Evolutionary conservation across 768 basidiomycete genomes (phyloP).

Genomic region (Tubosaeta sp.): DNA sequence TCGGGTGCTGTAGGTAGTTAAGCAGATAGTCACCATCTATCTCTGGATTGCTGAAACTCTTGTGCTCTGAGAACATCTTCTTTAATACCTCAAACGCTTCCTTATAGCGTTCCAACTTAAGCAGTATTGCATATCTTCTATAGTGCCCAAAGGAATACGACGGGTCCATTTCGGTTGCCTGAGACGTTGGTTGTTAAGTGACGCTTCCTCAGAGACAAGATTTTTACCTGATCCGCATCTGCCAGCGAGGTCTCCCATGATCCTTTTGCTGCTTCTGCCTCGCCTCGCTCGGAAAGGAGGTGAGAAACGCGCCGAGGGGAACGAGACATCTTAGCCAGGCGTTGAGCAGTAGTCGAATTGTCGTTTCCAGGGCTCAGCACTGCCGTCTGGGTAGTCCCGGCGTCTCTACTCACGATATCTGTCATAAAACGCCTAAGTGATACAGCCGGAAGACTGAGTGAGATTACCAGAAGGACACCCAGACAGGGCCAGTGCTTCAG

Average conservation of each 20-base stretch:
- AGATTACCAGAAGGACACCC: slow-evolving; percentile 3
- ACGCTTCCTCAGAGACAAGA: neutral
- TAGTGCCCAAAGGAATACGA: neutral
- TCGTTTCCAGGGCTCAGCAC: neutral
- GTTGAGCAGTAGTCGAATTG: neutral
- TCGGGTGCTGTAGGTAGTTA: no score
- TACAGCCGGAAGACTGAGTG: neutral
- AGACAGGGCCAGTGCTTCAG: slow-evolving; percentile 6
- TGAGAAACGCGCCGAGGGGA: neutral
- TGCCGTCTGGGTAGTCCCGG: neutral
- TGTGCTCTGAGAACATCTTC: neutral
- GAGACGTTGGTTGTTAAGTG: neutral
- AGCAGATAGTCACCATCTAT: neutral
- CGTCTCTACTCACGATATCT: neutral
- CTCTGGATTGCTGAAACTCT: neutral
- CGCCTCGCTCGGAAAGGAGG: slow-evolving; percentile 9
- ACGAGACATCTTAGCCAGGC: neutral
- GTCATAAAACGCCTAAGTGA: neutral
- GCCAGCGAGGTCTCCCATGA: neutral
- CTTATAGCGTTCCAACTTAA: neutral
- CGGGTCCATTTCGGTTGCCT: slow-evolving; percentile 4
- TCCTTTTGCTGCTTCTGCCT: neutral
- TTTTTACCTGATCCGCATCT: slow-evolving; percentile 6
- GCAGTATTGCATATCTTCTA: slow-evolving; percentile 2
- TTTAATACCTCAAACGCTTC: neutral